Percentiles rank a stretch among this genome's conserved stretches.
phyloP scores from a whole-genome alignment of 306 rosid species.

The Quercus cerris region DNA sequence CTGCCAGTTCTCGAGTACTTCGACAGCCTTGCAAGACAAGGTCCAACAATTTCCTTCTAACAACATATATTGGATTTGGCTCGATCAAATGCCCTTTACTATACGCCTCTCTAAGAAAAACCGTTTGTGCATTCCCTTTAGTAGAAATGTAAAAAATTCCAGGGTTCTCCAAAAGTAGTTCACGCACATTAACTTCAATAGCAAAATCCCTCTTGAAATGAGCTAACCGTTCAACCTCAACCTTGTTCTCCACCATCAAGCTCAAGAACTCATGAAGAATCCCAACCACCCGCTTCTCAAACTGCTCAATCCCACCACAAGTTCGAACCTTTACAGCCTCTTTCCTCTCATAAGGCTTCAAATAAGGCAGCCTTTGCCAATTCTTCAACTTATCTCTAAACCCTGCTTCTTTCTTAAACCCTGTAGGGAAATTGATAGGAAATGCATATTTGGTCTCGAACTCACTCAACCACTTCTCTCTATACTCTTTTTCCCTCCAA shows the following conservation, averaged over 20 bases:
- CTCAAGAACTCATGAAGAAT: constrained; percentile 79
- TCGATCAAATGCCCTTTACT: constrained; percentile 51
- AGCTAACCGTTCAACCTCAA: constrained; percentile 65
- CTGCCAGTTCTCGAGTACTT: constrained; percentile 37
- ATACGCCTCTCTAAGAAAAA: constrained; percentile 75
- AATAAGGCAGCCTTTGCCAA: constrained; percentile 82
- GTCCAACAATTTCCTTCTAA: constrained; percentile 60
- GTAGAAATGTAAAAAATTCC: constrained; percentile 82
- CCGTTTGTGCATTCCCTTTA: constrained; percentile 51
- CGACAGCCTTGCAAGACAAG: constrained; percentile 54
- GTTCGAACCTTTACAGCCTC: constrained; percentile 31
- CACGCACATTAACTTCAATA: constrained; percentile 56
- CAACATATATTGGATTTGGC: constrained; percentile 43
- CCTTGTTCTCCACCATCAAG: constrained; percentile 84
- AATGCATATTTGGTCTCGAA: constrained; percentile 67
- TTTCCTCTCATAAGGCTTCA: constrained; percentile 66
- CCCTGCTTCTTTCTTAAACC: constrained; percentile 54
- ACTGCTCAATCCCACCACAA: constrained; percentile 55
- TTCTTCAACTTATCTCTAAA: constrained; percentile 62
- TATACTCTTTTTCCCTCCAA: constrained; percentile 72
- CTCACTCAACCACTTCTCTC: constrained; percentile 84
- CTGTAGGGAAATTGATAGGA: constrained; percentile 67
- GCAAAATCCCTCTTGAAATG: constrained; percentile 67
- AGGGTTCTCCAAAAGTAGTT: constrained; percentile 53
- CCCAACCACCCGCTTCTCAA: constrained; percentile 72